A percentile compares a stretch with the other conserved stretches of the same genome.
Conservation (phyloP, 495 filamentous ascomycete species). For the Lasiosphaeriaceae sp. region DNA sequence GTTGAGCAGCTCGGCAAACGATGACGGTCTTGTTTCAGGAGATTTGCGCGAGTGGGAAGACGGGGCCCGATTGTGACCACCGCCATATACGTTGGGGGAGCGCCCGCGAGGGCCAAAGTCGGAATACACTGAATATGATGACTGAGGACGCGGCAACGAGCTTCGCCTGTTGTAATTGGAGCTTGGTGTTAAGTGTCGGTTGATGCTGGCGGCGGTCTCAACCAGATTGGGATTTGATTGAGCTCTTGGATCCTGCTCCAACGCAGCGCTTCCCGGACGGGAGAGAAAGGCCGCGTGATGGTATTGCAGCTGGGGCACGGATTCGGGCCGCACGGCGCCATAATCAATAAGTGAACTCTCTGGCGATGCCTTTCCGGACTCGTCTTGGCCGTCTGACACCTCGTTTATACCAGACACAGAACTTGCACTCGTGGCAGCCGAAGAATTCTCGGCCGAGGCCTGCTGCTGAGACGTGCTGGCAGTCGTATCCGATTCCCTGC, state of each 20-base stretch:
- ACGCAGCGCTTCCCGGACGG: conserved; percentile 29
- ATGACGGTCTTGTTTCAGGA: conserved; percentile 71
- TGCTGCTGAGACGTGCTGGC: conserved; percentile 42
- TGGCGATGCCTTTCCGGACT: conserved; percentile 36
- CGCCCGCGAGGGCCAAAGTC: conserved; percentile 60
- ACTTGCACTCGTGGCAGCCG: conserved; percentile 46
- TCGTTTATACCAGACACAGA: conserved; percentile 46
- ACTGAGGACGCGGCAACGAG: conserved; percentile 61
- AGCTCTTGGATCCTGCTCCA: conserved; percentile 35
- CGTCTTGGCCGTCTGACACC: conserved; percentile 34
- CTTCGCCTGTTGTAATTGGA: conserved; percentile 47
- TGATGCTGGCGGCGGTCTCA: conserved; percentile 39
- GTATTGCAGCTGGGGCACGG: conserved; percentile 54
- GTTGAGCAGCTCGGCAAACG: conserved; percentile 84
- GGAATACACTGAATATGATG: conserved; percentile 66
- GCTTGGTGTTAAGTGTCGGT: conserved; percentile 56
- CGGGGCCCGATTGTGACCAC: conserved; percentile 46
- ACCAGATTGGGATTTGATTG: conserved; percentile 45
- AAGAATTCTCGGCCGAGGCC: conserved; percentile 37
- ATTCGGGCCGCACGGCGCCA: conserved; percentile 28
- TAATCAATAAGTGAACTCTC: conserved; percentile 41
- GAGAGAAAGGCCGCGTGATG: conserved; percentile 46
- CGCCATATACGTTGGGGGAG: conserved; percentile 51
- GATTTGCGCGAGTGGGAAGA: conserved; percentile 65
- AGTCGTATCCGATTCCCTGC: conserved; percentile 45